A percentile compares a stretch with the other conserved stretches of the same genome.
phyloP scores from a whole-genome alignment of 2,329 filamentous ascomycete genomes.

The Talaromyces pinophilus region DNA sequence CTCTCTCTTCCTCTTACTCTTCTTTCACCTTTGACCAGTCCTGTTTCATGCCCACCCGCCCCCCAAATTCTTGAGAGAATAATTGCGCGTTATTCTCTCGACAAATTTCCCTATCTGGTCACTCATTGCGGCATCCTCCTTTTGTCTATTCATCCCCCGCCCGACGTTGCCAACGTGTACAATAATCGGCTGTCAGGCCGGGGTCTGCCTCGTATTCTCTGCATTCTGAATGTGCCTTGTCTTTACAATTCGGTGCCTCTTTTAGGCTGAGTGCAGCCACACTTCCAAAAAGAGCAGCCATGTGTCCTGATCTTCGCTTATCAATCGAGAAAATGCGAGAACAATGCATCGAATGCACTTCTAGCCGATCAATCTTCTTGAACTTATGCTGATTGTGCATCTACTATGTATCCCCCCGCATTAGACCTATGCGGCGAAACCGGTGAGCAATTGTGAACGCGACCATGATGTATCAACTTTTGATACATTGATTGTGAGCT shows the following conservation, averaged over 20 bases:
- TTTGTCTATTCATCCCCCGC: neutral
- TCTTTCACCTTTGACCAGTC: neutral
- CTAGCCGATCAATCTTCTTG: neutral
- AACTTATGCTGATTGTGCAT: neutral
- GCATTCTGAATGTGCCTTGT: neutral
- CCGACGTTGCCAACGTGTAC: neutral
- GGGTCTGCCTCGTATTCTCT: neutral
- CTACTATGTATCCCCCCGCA: neutral
- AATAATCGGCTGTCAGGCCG: neutral
- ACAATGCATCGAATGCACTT: neutral
- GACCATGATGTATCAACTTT: neutral
- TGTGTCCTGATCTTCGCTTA: neutral
- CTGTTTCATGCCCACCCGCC: neutral
- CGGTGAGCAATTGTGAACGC: neutral
- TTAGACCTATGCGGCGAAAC: neutral
- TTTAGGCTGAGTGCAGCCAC: neutral
- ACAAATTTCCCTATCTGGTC: neutral
- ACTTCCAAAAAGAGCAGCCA: neutral
- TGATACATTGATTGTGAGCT: neutral
- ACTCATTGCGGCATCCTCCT: neutral
- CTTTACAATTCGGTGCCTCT: neutral
- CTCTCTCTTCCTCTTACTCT: neutral
- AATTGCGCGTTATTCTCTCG: neutral
- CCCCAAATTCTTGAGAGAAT: neutral
- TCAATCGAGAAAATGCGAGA: neutral